Evolutionary conservation across 345 rosid genomes (phyloP), one percentile per base, ranked within the genome.

Genomic region (Jatropha curcas): DNA sequence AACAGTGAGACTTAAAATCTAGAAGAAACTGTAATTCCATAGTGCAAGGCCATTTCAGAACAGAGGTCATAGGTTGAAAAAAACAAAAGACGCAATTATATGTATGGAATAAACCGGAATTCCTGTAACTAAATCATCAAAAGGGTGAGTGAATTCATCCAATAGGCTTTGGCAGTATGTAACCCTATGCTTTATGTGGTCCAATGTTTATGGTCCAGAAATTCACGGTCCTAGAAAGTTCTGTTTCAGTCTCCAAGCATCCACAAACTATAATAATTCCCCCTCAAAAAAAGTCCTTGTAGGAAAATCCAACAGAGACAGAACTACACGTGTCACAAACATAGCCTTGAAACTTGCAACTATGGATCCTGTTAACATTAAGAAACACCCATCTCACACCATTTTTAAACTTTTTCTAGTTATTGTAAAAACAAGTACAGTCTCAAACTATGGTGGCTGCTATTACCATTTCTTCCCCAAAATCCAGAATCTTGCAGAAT

Each of bases 401-500:
- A 3, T 35, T 34, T 35, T 5, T 20, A n/a, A n/a, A n/a, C n/a
- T 12, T 27, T 67, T 27, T 43, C 60, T 13, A 10, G 28, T 25
- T 6, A 22, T 17, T 37, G 52, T 22, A n/a, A 25, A 59, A 12
- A 4, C 20, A 57, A 45, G 24, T 24, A 28, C 69, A 16, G 56
- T 65, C 4, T 8, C 0, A 16, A 65, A 25, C 50, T 71, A 84
- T 85, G 86, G 93, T 67, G 73, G 86, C 88, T 53, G 80, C 87
- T 81, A 57, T 88, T 50, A 79, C 90, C 60, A 75, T 90, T 82
- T 83, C 88, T 63, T 82, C 84, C 60, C 87, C 91, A 34, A 88
- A 82, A 63, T 80, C 87, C 58, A 41, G 65, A 48, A 64, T 85
- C 70, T 76, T 85, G 50, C 82, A 79, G 68, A 88, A 82, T 67